Base-by-base conservation (phyloP, 1,284 basidiomycete species). In the Mixia osmundae region DNA sequence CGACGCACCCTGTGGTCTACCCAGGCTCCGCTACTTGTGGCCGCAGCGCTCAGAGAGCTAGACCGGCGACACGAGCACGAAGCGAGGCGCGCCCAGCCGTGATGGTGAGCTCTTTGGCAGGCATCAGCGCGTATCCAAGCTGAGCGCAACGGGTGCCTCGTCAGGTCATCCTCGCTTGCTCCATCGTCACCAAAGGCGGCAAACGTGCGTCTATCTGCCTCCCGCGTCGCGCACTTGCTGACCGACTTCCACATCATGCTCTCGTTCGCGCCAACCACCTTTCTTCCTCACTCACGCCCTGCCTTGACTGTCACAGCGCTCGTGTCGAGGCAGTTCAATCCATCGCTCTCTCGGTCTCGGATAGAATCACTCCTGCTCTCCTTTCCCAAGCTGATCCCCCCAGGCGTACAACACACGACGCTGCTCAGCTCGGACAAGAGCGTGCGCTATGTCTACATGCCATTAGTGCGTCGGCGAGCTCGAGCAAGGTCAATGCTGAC, bases 381-480 rank as follows among this genome's bases (percentile, higher is more conserved):
- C 5, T 99, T 97, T 65, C 85, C 89, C 8, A 95, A 94, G 58
- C 72, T 95, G 49, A 89, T 99, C 49, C 83, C 82, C 75, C 43
- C 47, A 12, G 83, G 83, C 52, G 85, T 79, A 12, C 89, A 97
- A 59, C 91, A 97, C 59, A 99, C 91, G 7, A 83, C 83, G 10
- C 76, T 91, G 47, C 27, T 50, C 42, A 15, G 40, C 23, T n/a
- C 39, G 32, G 60, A 87, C 78, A 0, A 57, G 71, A 33, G 78
- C 57, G 83, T 89, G 38, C 79, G 91, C 48, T 99, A 87, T 56
- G 89, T 99, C 49, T 99, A 95, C 58, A 85, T 94, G 53, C 89
- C 89, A 0, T 69, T 99, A 39, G 33, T 34, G 20, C 20, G 33
- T 25, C 19, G 7, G 21, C 12, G 22, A 8, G 6, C 33, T 25